Evolutionary conservation across 1,139 yeast genomes (phyloP), one percentile per base, ranked within the genome.

Genomic region (Protomyces arabidopsidicola): DNA sequence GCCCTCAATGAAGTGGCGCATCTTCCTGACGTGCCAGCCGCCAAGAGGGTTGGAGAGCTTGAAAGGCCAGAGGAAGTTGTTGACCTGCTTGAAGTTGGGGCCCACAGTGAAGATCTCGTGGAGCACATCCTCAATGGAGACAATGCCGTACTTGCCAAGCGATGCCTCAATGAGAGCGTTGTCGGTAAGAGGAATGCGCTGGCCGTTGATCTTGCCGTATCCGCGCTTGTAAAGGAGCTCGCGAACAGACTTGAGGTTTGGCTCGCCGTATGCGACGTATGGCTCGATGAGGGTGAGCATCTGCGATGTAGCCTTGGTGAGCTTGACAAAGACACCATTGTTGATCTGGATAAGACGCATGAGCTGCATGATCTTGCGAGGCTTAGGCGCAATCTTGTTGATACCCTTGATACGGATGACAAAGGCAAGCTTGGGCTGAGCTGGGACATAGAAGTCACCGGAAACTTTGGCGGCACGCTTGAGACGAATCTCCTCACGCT

Each of bases 61-160:
- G 96, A 93, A 93, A 82, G 98, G 98, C 97, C 98, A 93, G 83
- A 93, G 85, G 86, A 93, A 93, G 97, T 93, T 93, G 90, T 90
- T 88, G 75, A 90, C 98, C 85, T 93, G 98, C 86, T 93, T 93
- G 91, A 93, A 93, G 93, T 90, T 90, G 80, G 98, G 97, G 79
- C 98, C 98, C 79, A 91, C 97, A 31, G 64, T 88, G 88, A 84
- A 87, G 77, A 93, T 89, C 85, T 93, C 98, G 88, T 93, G 98
- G 81, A 93, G 89, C 82, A 93, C 86, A 81, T 93, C 98, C 83
- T 93, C 98, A 74, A 93, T 80, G 74, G 96, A 91, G 79, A 85
- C 84, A 80, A 93, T 89, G 82, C 98, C 97, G 87, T 84, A 93
- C 83, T 90, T 84, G 81, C 98, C 98, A 77, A 93, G 88, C 77